These are phyloP conservation scores for Capronia americana DNA, from an alignment of 2,329 filamentous ascomycete species.

Conservation along the genomic window DNA sequence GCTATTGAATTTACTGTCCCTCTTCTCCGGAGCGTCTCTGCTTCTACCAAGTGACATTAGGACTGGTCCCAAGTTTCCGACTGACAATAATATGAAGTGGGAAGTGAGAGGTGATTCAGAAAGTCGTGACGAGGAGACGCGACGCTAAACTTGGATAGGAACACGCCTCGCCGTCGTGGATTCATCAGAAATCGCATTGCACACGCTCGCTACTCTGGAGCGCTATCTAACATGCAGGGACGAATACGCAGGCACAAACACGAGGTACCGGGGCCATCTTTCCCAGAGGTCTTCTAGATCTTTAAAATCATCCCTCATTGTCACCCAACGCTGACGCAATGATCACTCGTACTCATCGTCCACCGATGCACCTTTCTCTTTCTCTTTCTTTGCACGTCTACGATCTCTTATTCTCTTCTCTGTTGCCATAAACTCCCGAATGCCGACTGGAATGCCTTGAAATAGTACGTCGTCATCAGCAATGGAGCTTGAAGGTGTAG, in stretches of 20 bases:
- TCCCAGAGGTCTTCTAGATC: not conserved
- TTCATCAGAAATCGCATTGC: not conserved
- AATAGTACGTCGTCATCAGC: constrained; percentile 68
- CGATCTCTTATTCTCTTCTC: constrained; percentile 87
- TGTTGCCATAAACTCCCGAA: constrained; percentile 95
- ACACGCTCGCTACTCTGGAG: not conserved
- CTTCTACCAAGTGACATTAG: no score
- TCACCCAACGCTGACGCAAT: not conserved
- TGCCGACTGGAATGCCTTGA: constrained; percentile 83
- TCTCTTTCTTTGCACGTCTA: constrained; percentile 51
- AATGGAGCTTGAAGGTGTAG: constrained; percentile 46
- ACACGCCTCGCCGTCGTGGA: no score
- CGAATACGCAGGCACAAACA: not conserved
- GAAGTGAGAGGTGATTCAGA: not conserved
- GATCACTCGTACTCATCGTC: constrained; percentile 2
- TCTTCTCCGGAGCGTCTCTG: no score
- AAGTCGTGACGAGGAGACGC: not conserved
- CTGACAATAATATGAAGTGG: not conserved
- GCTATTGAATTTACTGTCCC: not conserved
- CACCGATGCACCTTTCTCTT: constrained; percentile 1
- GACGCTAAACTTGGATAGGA: not conserved
- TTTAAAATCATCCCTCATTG: not conserved
- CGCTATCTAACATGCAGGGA: not conserved
- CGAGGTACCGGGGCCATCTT: not conserved
- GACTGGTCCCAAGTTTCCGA: not conserved